Evolutionary conservation across 805 yeast species (phyloP).

Genomic region (Candida jianshihensis): DNA sequence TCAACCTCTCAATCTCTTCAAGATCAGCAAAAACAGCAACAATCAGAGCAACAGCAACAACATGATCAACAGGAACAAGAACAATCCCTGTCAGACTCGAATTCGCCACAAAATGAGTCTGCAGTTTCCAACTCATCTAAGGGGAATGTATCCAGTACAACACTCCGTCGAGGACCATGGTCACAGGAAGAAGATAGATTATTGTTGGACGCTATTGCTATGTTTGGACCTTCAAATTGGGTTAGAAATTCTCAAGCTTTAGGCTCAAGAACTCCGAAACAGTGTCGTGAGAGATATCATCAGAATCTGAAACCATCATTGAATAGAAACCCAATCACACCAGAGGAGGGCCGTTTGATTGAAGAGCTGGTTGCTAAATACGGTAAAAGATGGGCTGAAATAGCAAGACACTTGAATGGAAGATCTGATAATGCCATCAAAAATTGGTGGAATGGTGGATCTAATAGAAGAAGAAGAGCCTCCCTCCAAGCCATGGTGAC

Average conservation of each 20-base stretch:
- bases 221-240: conserved; percentile 83
- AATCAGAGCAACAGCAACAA: conserved; percentile 1
- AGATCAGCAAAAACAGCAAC: conserved; percentile 3
- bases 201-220: conserved; percentile 58
- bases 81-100: neutral
- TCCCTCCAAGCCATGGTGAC: conserved; percentile 23
- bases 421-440: conserved; percentile 87
- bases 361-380: conserved; percentile 71
- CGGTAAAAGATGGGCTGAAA: conserved; percentile 93
- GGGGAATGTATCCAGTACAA: conserved; percentile 4
- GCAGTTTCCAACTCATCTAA: too few relatives aligned
- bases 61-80: conserved; percentile 4
- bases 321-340: conserved; percentile 74
- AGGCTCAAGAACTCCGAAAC: conserved; percentile 80
- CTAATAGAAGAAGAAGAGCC: conserved; percentile 68
- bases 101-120: conserved; percentile 2
- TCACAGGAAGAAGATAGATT: conserved; percentile 75
- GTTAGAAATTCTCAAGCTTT: conserved; percentile 72
- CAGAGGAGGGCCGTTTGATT: conserved; percentile 76
- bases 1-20: conserved; percentile 6
- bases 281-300: conserved; percentile 86
- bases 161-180: conserved; percentile 75
- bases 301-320: conserved; percentile 84
- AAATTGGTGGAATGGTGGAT: conserved; percentile 97
- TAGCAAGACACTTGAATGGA: conserved; percentile 80